Percentiles rank a stretch among this genome's conserved stretches.
Evolutionary conservation across 2,329 filamentous ascomycete species (phyloP).

Genomic region (Diaporthe sp.): DNA sequence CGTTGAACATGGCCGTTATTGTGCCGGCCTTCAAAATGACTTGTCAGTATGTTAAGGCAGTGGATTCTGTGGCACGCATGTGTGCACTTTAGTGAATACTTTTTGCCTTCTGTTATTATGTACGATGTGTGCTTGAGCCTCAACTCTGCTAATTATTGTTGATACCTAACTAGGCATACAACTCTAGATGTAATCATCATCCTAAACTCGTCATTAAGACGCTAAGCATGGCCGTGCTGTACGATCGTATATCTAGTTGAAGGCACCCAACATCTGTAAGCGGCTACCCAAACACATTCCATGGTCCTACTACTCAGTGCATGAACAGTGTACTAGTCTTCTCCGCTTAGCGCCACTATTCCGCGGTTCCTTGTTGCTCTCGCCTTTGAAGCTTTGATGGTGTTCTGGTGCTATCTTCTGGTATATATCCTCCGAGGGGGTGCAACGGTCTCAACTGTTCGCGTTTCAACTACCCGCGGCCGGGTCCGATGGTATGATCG

Average conservation of each 20-base stretch:
- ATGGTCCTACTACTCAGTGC: background rate
- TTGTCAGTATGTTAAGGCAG: background rate
- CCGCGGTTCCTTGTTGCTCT: background rate
- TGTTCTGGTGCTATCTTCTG: background rate
- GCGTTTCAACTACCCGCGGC: conserved; percentile 1
- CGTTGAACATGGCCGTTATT: background rate
- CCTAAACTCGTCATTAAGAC: background rate
- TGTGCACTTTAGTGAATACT: background rate
- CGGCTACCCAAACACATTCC: background rate
- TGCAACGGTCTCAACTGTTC: conserved; percentile 1
- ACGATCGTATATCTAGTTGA: background rate
- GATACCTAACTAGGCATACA: background rate
- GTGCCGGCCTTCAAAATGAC: background rate
- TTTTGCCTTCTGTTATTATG: background rate
- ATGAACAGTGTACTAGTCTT: background rate
- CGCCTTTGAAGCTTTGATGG: background rate
- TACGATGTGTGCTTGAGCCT: background rate
- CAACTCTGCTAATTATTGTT: background rate
- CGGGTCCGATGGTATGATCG: background rate
- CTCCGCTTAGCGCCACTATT: background rate
- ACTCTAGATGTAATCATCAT: background rate
- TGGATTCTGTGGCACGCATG: background rate
- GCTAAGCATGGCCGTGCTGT: background rate
- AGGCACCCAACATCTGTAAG: background rate
- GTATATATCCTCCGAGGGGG: background rate